Base-by-base conservation (phyloP, 1,139 yeast species). In the Magnusiomyces ingens region DNA sequence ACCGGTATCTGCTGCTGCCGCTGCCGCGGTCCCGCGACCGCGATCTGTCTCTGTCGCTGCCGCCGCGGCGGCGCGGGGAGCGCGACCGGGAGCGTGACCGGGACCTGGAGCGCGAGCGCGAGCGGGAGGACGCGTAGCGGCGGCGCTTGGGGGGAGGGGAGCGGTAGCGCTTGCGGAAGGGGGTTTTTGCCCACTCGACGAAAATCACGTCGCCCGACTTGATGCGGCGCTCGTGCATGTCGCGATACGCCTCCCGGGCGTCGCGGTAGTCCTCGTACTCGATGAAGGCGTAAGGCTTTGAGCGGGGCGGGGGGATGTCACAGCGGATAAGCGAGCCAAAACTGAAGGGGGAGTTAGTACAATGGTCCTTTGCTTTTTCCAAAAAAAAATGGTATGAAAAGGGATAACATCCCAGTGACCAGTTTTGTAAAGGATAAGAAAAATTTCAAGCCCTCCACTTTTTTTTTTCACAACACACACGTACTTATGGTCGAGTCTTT, bases 231-330 rank as follows among this genome's bases (percentile, higher is more conserved):
- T 59, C 55, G 59, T 79, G 77, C 62, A 81, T 68, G 55, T 69
- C 73, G 51, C 75, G 77, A 49, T 82, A 66, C 13, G 88, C 87
- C 52, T 75, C 76, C 61, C 81, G 84, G 60, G 87, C 83, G 63
- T 81, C 85, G 58, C 79, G 79, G 18, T 72, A 67, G 55, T 75
- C 78, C 62, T 79, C 78, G 64, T 76, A 84, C 64, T 84, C 88
- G 37, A 84, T 88, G 68, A 84, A 84, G n/a, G 89, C 90, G 62
- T 76, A 84, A 60, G 83, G 62, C 55, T 79, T 78, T 32, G 79
- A 74, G 67, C 84, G 77, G 55, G 88, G 84, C 52, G 88, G 87
- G 40, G 88, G 85, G 55, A 84, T 81, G 61, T 81, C 87, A 57
- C 84, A 80, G 67, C 87, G 76, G 53, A 81, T 80, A 51, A 84